These are phyloP conservation scores for Talaromyces proteolyticus DNA, from an alignment of 495 filamentous ascomycete species.

Conservation along the genomic window DNA sequence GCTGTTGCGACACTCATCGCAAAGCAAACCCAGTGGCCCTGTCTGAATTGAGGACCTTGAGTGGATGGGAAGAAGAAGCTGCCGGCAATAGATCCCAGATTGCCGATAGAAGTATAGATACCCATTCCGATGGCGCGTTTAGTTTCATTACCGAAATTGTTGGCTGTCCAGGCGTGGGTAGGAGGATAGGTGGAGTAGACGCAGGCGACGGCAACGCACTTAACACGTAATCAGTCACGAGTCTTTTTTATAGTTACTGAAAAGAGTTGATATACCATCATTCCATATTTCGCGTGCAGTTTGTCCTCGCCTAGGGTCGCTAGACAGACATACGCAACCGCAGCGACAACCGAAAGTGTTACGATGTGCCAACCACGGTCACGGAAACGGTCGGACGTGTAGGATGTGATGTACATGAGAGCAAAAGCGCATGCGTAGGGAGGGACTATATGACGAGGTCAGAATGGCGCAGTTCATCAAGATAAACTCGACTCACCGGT, in stretches of 20 bases:
- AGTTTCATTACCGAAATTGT: not conserved
- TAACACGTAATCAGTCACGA: no score
- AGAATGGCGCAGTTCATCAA: no score
- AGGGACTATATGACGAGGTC: no score
- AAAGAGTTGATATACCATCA: not conserved
- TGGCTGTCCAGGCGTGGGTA: not conserved
- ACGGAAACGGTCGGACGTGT: not conserved
- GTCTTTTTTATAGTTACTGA: not conserved
- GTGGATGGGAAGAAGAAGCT: not conserved
- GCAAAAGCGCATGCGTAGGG: not conserved
- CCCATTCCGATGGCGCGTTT: not conserved
- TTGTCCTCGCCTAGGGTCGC: not conserved
- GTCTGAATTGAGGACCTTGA: not conserved
- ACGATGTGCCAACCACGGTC: not conserved
- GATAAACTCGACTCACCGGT: no score
- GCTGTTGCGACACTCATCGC: not conserved
- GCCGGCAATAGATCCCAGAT: not conserved
- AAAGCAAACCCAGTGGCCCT: not conserved
- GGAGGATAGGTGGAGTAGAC: not conserved
- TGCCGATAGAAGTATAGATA: not conserved
- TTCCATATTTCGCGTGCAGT: not conserved
- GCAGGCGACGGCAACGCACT: not conserved
- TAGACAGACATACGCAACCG: not conserved
- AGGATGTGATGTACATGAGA: not conserved
- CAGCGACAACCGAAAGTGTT: not conserved